These are phyloP conservation scores for Phyllosticta citribraziliensis DNA, from an alignment of 2,329 filamentous ascomycete genomes.

Conservation along the genomic window DNA sequence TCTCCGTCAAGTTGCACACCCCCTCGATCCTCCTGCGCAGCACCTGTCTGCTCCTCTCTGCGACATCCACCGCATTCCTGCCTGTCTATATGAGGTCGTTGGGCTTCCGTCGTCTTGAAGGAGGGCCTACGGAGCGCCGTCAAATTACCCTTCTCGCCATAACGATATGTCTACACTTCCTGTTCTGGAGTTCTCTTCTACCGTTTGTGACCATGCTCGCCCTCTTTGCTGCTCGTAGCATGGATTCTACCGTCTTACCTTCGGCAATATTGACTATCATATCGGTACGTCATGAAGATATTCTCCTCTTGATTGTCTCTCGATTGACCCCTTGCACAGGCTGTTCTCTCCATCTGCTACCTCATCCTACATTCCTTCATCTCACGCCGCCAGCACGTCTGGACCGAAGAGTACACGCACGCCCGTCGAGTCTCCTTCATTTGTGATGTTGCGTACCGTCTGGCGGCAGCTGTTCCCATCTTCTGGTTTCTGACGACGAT, in stretches of 20 bases:
- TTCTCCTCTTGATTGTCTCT: neutral
- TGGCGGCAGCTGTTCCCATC: slow-evolving; percentile 22
- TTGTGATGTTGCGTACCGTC: slow-evolving; percentile 24
- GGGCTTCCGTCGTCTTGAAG: neutral
- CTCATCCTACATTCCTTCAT: slow-evolving; percentile 25
- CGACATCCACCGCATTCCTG: neutral
- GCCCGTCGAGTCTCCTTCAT: slow-evolving; percentile 9
- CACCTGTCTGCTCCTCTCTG: neutral
- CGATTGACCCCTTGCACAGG: slow-evolving; percentile 16
- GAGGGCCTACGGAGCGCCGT: slow-evolving; percentile 14
- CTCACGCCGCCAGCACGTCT: slow-evolving; percentile 23
- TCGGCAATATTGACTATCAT: slow-evolving; percentile 16
- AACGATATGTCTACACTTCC: slow-evolving; percentile 23
- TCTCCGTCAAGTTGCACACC: neutral
- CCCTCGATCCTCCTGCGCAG: neutral
- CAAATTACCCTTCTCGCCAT: slow-evolving; percentile 25
- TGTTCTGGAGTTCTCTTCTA: slow-evolving; percentile 25
- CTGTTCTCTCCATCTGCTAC: slow-evolving; percentile 24
- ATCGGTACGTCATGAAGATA: neutral
- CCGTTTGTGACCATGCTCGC: slow-evolving; percentile 21
- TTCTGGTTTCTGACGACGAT: slow-evolving; percentile 29
- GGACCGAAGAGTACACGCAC: slow-evolving; percentile 17
- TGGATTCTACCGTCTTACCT: slow-evolving; percentile 21
- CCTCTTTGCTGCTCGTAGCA: slow-evolving; percentile 19
- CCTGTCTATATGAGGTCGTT: neutral